A percentile compares a stretch with the other conserved stretches of the same genome.
phyloP scores from a whole-genome alignment of 306 rosid genomes.

The Astragalus membranaceus region DNA sequence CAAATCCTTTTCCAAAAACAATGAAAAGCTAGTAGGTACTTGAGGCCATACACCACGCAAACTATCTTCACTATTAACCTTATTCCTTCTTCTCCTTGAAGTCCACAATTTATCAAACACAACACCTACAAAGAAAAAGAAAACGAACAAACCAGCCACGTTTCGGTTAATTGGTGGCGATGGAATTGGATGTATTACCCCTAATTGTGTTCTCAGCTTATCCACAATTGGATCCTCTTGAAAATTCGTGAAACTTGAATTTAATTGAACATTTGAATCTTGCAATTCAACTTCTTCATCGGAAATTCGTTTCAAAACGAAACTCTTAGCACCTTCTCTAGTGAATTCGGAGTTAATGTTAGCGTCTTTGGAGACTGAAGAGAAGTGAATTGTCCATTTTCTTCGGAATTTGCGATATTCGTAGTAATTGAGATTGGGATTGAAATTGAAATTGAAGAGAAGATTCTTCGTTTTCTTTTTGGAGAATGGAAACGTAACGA shows the following conservation, averaged over 20 bases:
- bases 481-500: slow-evolving; percentile 19
- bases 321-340: slow-evolving; percentile 32
- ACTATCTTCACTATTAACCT: slow-evolving; percentile 27
- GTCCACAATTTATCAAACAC: slow-evolving; percentile 87
- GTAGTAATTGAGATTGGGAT: not conserved
- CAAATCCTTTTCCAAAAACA: slow-evolving; percentile 88
- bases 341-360: slow-evolving; percentile 30
- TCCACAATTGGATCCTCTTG: slow-evolving; percentile 87
- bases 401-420: slow-evolving; percentile 31
- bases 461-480: slow-evolving; percentile 31
- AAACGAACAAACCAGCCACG: slow-evolving; percentile 66
- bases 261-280: slow-evolving; percentile 42
- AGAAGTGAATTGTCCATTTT: slow-evolving; percentile 30
- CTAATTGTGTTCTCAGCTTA: slow-evolving; percentile 88
- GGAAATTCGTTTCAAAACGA: slow-evolving; percentile 45
- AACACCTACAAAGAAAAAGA: slow-evolving; percentile 92
- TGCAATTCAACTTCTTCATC: slow-evolving; percentile 22
- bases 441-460: not conserved
- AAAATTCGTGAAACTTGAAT: slow-evolving; percentile 56
- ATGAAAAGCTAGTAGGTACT: slow-evolving; percentile 87
- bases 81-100: slow-evolving; percentile 51
- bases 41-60: slow-evolving; percentile 83
- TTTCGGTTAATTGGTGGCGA: slow-evolving; percentile 82
- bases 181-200: slow-evolving; percentile 91
- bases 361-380: slow-evolving; percentile 16